Conservation (phyloP, 768 basidiomycete species). For the Suillus tomentosus region DNA sequence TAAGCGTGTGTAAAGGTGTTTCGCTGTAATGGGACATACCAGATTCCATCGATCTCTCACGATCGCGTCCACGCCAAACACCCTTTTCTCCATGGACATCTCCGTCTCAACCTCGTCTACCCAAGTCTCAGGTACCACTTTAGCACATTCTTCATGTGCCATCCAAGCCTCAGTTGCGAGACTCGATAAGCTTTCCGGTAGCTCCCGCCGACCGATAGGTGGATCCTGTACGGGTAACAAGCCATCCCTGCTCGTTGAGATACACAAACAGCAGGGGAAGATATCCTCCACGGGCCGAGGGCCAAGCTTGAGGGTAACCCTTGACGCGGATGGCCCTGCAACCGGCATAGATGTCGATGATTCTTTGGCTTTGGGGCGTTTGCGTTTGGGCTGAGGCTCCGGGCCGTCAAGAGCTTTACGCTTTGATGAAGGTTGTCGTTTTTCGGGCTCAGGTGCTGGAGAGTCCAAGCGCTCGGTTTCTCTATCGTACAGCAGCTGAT, state of each 20-base stretch:
- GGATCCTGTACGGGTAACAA: constrained; percentile 71
- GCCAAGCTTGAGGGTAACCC: constrained; percentile 67
- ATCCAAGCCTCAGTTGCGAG: constrained; percentile 50
- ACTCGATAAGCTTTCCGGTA: constrained; percentile 38
- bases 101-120: constrained; percentile 65
- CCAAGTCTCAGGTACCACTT: constrained; percentile 89
- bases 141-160: constrained; percentile 82
- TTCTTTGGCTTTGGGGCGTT: constrained; percentile 25
- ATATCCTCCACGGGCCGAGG: constrained; percentile 59
- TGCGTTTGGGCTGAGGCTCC: constrained; percentile 30
- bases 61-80: constrained; percentile 87
- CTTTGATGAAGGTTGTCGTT: constrained; percentile 33
- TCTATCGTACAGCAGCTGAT: constrained; percentile 74
- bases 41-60: constrained; percentile 92
- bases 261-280: constrained; percentile 72
- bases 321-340: constrained; percentile 39
- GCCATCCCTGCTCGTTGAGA: constrained; percentile 52
- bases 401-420: constrained; percentile 37
- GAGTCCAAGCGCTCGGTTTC: constrained; percentile 44
- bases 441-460: not conserved
- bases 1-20: not conserved
- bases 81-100: constrained; percentile 44
- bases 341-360: constrained; percentile 9
- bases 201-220: constrained; percentile 56
- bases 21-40: constrained; percentile 47